A percentile compares a stretch with the other conserved stretches of the same genome.
Conservation (phyloP, 2,329 filamentous ascomycete genomes). For the Proliferodiscus dingleyae region DNA sequence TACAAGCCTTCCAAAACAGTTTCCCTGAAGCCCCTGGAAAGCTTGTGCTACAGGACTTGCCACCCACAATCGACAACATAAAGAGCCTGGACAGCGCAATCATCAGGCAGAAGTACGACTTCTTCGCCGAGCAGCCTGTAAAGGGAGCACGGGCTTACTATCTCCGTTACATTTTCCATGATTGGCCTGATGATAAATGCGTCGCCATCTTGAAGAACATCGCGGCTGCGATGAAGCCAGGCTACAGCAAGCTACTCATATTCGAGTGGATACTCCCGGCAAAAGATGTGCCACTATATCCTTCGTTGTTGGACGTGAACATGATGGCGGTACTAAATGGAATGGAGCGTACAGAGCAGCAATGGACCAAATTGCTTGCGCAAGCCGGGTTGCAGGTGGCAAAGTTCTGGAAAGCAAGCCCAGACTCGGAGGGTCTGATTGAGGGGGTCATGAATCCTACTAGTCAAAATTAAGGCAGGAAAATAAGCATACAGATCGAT, state of each 20-base stretch:
- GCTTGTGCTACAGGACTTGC: slow-evolving; percentile 8
- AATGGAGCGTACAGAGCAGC: neutral
- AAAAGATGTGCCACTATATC: slow-evolving; percentile 26
- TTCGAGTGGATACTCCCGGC: slow-evolving; percentile 33
- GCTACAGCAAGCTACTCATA: slow-evolving; percentile 34
- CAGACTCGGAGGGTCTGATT: no score
- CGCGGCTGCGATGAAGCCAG: slow-evolving; percentile 26
- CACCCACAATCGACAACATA: neutral
- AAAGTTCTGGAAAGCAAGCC: slow-evolving; percentile 3
- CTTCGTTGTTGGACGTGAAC: slow-evolving; percentile 32
- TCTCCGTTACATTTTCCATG: slow-evolving; percentile 29
- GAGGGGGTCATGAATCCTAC: no score
- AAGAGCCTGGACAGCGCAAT: neutral
- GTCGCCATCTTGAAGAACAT: slow-evolving; percentile 13
- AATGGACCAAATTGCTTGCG: neutral
- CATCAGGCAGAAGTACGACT: slow-evolving; percentile 27
- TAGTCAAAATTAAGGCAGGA: no score
- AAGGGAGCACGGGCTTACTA: slow-evolving; percentile 31
- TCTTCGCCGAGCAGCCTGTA: slow-evolving; percentile 33
- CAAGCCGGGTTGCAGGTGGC: neutral
- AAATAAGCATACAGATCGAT: no score
- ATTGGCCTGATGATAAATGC: slow-evolving; percentile 26
- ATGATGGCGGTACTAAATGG: slow-evolving; percentile 31
- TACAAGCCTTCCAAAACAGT: slow-evolving; percentile 2
- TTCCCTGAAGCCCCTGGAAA: neutral